Conservation (phyloP, 306 rosid genomes). For the Geum urbanum region DNA sequence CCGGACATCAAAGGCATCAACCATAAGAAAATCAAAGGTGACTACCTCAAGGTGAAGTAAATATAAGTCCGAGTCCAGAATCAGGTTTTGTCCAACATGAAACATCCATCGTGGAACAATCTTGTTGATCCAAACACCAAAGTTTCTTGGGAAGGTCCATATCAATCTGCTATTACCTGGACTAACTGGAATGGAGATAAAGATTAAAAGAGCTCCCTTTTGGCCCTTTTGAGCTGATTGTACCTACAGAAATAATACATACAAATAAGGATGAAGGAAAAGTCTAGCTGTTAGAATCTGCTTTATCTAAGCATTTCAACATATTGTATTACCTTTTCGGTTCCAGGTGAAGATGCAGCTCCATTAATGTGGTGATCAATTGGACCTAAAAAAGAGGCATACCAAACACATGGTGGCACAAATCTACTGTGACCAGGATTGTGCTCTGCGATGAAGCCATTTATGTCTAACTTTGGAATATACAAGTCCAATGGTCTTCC, state of each 20-base stretch:
- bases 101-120: conserved; percentile 84
- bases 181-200: conserved; percentile 80
- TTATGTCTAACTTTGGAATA: conserved; percentile 41
- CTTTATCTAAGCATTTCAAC: not conserved
- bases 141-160: conserved; percentile 89
- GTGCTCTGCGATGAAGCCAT: conserved; percentile 61
- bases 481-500: conserved; percentile 73
- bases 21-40: no score
- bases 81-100: conserved; percentile 74
- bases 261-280: not conserved
- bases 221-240: conserved; percentile 21
- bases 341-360: conserved; percentile 42
- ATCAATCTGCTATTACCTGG: conserved; percentile 91
- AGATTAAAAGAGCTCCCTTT: conserved; percentile 41
- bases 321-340: conserved; percentile 36
- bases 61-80: conserved; percentile 89
- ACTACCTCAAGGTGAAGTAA: conserved; percentile 97
- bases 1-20: no score
- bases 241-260: conserved; percentile 40
- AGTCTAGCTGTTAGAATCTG: not conserved
- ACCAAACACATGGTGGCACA: conserved; percentile 66
- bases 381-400: conserved; percentile 38
- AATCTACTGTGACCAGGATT: conserved; percentile 47
- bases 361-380: conserved; percentile 34
- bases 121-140: conserved; percentile 62